phyloP scores from a whole-genome alignment of 1,284 basidiomycete genomes.

The Leucoagaricus sp. region DNA sequence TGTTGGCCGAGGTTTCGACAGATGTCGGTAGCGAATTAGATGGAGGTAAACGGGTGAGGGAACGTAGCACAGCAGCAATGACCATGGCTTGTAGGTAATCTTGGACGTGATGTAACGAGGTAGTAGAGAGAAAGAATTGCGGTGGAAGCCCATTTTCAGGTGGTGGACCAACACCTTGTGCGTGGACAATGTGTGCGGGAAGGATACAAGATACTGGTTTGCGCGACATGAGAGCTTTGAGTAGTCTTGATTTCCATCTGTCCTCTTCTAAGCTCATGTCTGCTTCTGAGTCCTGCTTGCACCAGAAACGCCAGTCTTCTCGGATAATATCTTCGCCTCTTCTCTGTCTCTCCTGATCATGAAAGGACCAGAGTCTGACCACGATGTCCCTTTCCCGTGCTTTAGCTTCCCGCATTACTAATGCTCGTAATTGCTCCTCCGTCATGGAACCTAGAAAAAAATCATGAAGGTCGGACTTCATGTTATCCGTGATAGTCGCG shows the following conservation, averaged over 20 bases:
- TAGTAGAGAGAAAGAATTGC: constrained; percentile 57
- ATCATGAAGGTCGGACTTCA: constrained; percentile 66
- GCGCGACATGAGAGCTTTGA: constrained; percentile 41
- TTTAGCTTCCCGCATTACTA: constrained; percentile 53
- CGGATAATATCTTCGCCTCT: constrained; percentile 31
- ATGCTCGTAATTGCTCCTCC: constrained; percentile 52
- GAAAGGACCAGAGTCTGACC: constrained; percentile 48
- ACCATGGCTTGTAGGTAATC: constrained; percentile 72
- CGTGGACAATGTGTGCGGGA: neutral
- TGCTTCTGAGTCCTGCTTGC: constrained; percentile 9
- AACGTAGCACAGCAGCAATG: constrained; percentile 60
- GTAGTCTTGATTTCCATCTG: constrained; percentile 48
- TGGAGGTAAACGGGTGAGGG: constrained; percentile 48
- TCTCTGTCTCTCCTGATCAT: neutral
- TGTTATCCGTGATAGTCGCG: constrained; percentile 51
- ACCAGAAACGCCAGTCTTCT: constrained; percentile 44
- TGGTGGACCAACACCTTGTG: constrained; percentile 15
- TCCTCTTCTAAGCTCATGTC: constrained; percentile 16
- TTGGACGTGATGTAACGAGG: constrained; percentile 57
- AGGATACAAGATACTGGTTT: constrained; percentile 17
- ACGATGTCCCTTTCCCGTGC: constrained; percentile 53
- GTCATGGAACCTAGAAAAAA: constrained; percentile 61
- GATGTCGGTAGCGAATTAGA: neutral
- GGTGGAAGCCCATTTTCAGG: constrained; percentile 47
- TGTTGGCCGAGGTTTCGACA: constrained; percentile 19